Evolutionary conservation across 2,329 filamentous ascomycete species (phyloP).

Genomic region (Ascochyta fabae): DNA sequence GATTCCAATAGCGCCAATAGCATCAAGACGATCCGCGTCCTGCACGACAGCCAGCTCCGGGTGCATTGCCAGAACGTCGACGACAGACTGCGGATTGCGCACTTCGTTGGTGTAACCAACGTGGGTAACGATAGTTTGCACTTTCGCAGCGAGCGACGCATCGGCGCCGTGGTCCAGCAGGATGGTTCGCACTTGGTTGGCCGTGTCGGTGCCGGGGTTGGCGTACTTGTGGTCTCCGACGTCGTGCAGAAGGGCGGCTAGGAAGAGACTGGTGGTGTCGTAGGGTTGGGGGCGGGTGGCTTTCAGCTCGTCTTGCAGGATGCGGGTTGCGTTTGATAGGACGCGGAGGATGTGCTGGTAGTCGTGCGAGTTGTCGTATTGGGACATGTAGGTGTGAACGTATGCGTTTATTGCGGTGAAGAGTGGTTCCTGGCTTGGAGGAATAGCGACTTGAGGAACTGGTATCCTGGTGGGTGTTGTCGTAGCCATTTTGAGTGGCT

Average conservation of each 20-base stretch:
- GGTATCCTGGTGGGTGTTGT: constrained; percentile 8
- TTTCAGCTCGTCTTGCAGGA: constrained; percentile 61
- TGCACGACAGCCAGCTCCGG: constrained; percentile 86
- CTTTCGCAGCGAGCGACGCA: constrained; percentile 64
- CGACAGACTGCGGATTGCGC: constrained; percentile 66
- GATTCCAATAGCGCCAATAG: constrained; percentile 85
- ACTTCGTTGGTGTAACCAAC: constrained; percentile 81
- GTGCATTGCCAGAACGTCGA: constrained; percentile 65
- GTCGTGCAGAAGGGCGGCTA: constrained; percentile 74
- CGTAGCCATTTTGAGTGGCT: background rate
- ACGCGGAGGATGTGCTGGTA: constrained; percentile 85
- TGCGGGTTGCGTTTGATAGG: constrained; percentile 71
- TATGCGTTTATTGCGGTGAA: constrained; percentile 40
- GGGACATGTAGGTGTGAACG: constrained; percentile 48
- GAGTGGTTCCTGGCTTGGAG: constrained; percentile 25
- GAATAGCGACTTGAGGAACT: constrained; percentile 38
- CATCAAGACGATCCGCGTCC: constrained; percentile 91
- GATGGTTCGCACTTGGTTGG: constrained; percentile 62
- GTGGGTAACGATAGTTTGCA: constrained; percentile 75
- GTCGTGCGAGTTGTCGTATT: constrained; percentile 80
- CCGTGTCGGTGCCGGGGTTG: constrained; percentile 60
- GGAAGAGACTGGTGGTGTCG: constrained; percentile 66
- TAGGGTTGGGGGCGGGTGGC: constrained; percentile 44
- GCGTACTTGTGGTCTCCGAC: constrained; percentile 85
- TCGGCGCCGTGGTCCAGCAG: constrained; percentile 65